Conservation (phyloP, 306 rosid species). For the Echinosophora koreensis region DNA sequence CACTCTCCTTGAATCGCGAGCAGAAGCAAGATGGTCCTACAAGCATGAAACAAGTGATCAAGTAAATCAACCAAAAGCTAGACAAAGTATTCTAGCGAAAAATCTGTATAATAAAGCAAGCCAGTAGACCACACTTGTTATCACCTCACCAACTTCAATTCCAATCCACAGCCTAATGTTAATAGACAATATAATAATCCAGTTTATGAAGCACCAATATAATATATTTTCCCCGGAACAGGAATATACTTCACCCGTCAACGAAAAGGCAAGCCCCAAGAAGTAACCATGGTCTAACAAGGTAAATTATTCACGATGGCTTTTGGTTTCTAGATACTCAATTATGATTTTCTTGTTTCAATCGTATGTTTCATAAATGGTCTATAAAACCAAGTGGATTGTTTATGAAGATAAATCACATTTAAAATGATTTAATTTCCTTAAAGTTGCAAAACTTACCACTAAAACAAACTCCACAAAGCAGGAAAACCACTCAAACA, state of each 20-base stretch:
- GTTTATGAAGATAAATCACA: constrained; percentile 23
- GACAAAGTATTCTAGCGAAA: neutral
- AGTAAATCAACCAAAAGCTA: constrained; percentile 33
- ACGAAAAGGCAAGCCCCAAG: neutral
- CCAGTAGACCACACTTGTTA: neutral
- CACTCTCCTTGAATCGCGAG: constrained; percentile 89
- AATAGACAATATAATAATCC: neutral
- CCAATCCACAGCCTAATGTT: no score
- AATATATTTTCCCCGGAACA: neutral
- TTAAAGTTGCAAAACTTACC: constrained; percentile 32
- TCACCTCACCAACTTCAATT: neutral
- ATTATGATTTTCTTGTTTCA: constrained; percentile 28
- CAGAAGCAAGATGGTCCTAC: constrained; percentile 87
- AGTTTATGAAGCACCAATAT: neutral
- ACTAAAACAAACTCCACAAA: constrained; percentile 24
- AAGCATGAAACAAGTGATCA: constrained; percentile 50
- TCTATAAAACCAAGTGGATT: neutral
- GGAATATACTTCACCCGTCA: neutral
- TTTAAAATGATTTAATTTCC: constrained; percentile 3
- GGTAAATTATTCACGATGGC: constrained; percentile 18
- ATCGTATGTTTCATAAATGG: neutral
- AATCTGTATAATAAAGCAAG: constrained; percentile 17
- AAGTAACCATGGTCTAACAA: constrained; percentile 16
- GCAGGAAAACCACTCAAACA: no score
- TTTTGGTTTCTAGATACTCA: constrained; percentile 1